Percentiles rank a stretch among this genome's conserved stretches.
Evolutionary conservation across 2,329 filamentous ascomycete species (phyloP).

Genomic region (Fusarium sublunatum): DNA sequence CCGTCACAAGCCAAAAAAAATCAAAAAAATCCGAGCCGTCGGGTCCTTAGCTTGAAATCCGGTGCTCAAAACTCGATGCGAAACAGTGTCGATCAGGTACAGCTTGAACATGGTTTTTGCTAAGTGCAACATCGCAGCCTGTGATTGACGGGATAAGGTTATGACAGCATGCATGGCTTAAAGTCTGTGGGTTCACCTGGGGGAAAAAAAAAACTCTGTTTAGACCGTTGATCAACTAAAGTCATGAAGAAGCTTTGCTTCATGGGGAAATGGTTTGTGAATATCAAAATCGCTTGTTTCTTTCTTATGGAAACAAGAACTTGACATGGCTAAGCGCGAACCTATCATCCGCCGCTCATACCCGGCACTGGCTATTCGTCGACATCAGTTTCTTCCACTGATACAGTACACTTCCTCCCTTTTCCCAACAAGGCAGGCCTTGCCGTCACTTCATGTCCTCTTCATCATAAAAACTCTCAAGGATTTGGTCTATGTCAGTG

Average conservation of each 20-base stretch:
- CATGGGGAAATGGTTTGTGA: constrained; percentile 2
- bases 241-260: background rate
- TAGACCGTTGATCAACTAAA: background rate
- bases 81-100: constrained; percentile 34
- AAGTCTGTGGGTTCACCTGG: background rate
- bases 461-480: background rate
- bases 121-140: constrained; percentile 1
- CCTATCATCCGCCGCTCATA: constrained; percentile 15
- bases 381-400: constrained; percentile 8
- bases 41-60: constrained; percentile 13
- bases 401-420: constrained; percentile 12
- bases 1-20: background rate
- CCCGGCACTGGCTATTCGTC: constrained; percentile 4
- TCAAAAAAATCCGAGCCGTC: constrained; percentile 1
- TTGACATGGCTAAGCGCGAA: constrained; percentile 23
- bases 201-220: constrained; percentile 18
- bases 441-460: background rate
- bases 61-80: constrained; percentile 12
- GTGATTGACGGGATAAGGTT: constrained; percentile 22
- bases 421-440: background rate
- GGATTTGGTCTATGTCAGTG: background rate
- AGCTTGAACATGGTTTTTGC: constrained; percentile 12
- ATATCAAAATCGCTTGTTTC: constrained; percentile 2
- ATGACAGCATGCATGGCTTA: constrained; percentile 3
- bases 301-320: constrained; percentile 1